phyloP scores from a whole-genome alignment of 169 alveolate genomes.

The Theileria annulata region DNA sequence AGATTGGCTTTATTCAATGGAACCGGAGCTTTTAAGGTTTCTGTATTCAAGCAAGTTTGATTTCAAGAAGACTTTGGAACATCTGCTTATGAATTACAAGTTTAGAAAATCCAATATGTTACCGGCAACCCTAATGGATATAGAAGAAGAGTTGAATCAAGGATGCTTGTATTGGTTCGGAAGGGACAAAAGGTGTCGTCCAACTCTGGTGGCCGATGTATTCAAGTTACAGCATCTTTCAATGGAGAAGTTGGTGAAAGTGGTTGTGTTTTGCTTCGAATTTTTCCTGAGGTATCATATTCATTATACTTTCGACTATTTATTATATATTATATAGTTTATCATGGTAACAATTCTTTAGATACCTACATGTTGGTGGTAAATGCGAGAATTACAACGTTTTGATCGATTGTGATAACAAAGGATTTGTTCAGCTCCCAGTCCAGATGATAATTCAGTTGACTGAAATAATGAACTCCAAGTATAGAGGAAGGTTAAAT shows the following conservation, averaged over 20 bases:
- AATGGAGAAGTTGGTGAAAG: constrained; percentile 13
- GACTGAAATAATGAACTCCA: constrained; percentile 64
- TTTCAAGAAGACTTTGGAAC: constrained; percentile 52
- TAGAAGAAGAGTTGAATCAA: constrained; percentile 46
- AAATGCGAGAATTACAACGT: constrained; percentile 65
- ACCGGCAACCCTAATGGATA: constrained; percentile 66
- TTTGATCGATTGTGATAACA: constrained; percentile 59
- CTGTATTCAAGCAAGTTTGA: constrained; percentile 69
- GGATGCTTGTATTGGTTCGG: constrained; percentile 74
- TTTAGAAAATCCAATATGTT: constrained; percentile 53
- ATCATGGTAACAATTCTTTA: not conserved
- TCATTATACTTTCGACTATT: not conserved
- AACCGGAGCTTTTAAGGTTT: constrained; percentile 64
- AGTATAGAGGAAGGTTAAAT: constrained; percentile 68
- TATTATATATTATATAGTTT: not conserved
- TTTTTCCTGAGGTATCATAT: constrained; percentile 49
- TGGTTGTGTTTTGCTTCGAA: constrained; percentile 34
- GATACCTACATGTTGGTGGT: constrained; percentile 71
- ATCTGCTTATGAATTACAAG: constrained; percentile 57
- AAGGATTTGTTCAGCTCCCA: constrained; percentile 59
- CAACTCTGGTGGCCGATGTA: constrained; percentile 58
- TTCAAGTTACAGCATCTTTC: constrained; percentile 12
- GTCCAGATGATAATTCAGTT: constrained; percentile 64
- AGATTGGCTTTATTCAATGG: constrained; percentile 30
- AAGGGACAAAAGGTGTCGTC: constrained; percentile 69